These are phyloP conservation scores for Dioszegia crocea DNA, from an alignment of 768 basidiomycete genomes.

Conservation along the genomic window DNA sequence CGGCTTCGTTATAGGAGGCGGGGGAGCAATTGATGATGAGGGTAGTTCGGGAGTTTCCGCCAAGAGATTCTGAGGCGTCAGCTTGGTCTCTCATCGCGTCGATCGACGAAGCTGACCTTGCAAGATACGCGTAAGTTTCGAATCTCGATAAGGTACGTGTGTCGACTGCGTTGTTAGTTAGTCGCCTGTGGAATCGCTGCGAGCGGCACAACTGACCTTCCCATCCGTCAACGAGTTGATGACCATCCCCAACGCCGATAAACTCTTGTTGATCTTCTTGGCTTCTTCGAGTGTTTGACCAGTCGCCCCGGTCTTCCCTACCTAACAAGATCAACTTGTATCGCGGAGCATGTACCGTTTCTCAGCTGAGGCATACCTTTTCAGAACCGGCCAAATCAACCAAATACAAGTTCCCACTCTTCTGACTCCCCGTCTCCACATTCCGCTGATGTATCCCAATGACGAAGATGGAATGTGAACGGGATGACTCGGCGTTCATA, in stretches of 20 bases:
- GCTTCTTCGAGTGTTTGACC: constrained; percentile 98
- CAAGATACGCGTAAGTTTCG: constrained; percentile 95
- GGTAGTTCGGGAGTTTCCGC: constrained; percentile 60
- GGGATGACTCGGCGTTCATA: constrained; percentile 99
- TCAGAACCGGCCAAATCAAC: constrained; percentile 98
- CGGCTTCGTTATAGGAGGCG: constrained; percentile 91
- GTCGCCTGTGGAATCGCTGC: background rate
- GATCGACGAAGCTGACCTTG: constrained; percentile 80
- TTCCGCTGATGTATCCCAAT: constrained; percentile 96
- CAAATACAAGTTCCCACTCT: constrained; percentile 93
- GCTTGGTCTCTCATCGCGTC: background rate
- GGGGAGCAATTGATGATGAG: constrained; percentile 97
- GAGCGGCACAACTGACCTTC: constrained; percentile 61
- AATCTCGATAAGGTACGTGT: constrained; percentile 97
- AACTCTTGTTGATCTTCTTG: constrained; percentile 99
- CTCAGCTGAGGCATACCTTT: constrained; percentile 53
- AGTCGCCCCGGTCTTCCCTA: constrained; percentile 97
- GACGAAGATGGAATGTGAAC: constrained; percentile 97
- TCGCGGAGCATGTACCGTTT: background rate
- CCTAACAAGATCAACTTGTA: constrained; percentile 2
- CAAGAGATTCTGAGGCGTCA: constrained; percentile 43
- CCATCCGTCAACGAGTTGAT: constrained; percentile 96
- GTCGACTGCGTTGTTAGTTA: constrained; percentile 61
- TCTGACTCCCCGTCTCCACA: constrained; percentile 89
- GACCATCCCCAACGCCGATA: constrained; percentile 98